A percentile compares a stretch with the other conserved stretches of the same genome.
Evolutionary conservation across 495 filamentous ascomycete genomes (phyloP).

Genomic region (Articulospora tetracladia): DNA sequence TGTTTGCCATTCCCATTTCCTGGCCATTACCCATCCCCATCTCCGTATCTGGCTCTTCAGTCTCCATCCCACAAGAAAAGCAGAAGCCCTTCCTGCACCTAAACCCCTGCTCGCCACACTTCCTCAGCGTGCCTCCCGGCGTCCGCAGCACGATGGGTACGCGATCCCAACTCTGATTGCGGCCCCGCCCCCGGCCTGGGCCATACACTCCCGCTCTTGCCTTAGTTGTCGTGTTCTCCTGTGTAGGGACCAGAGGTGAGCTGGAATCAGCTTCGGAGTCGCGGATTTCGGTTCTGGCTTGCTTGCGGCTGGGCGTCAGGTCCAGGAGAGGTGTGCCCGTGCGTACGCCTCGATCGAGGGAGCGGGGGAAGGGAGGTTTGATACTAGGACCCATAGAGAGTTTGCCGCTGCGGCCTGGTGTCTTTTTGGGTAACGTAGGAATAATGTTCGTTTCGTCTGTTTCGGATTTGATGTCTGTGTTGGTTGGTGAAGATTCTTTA

Average conservation of each 20-base stretch:
- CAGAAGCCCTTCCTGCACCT: conserved; percentile 44
- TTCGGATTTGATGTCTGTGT: conserved; percentile 10
- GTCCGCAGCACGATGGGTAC: conserved; percentile 29
- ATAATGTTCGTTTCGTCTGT: neutral
- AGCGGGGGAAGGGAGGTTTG: neutral
- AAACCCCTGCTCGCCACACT: conserved; percentile 44
- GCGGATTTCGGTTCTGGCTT: neutral
- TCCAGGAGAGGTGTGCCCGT: conserved; percentile 14
- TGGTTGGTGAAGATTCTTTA: neutral
- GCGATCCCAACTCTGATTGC: conserved; percentile 5
- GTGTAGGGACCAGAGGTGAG: conserved; percentile 19
- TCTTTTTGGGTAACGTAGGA: neutral
- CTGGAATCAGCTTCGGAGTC: conserved; percentile 9
- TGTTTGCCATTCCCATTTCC: too few relatives aligned
- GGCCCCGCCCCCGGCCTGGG: neutral
- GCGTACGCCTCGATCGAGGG: neutral
- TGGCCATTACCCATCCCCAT: too few relatives aligned
- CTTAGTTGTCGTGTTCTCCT: conserved; percentile 5
- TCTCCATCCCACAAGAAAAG: conserved; percentile 35
- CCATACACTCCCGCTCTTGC: neutral
- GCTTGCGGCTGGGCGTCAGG: conserved; percentile 6
- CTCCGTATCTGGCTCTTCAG: neutral
- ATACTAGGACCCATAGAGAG: too few relatives aligned
- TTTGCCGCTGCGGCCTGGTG: neutral
- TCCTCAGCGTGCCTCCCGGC: conserved; percentile 37